phyloP scores from a whole-genome alignment of 768 basidiomycete species.

The Leucosporidium yakuticum region DNA sequence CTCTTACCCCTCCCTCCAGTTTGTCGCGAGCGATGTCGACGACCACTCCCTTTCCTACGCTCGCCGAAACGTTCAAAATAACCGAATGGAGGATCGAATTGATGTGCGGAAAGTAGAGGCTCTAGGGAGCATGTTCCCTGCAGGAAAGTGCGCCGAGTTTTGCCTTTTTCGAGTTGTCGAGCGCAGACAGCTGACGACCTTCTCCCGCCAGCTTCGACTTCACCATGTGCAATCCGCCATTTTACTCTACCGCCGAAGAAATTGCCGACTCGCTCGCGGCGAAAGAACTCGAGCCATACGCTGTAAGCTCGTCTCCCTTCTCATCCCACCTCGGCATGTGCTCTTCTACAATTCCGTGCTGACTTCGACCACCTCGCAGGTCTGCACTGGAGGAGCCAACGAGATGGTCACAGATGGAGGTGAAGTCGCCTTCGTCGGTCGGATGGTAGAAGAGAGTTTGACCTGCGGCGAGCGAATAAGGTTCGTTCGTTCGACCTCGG shows the following conservation, averaged over 20 bases:
- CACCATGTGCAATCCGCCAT: constrained; percentile 94
- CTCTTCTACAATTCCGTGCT: not conserved
- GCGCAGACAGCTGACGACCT: not conserved
- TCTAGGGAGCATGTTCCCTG: constrained; percentile 51
- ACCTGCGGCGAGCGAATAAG: constrained; percentile 52
- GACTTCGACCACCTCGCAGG: constrained; percentile 47
- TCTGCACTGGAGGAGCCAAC: constrained; percentile 74
- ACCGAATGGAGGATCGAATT: constrained; percentile 55
- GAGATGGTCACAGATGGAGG: constrained; percentile 91
- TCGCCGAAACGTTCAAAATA: constrained; percentile 53
- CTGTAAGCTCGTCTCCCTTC: constrained; percentile 50
- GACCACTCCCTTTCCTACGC: constrained; percentile 56
- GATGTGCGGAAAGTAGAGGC: constrained; percentile 43
- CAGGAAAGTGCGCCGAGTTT: constrained; percentile 38
- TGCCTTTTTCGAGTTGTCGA: accelerated
- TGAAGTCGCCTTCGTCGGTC: constrained; percentile 66
- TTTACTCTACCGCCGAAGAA: constrained; percentile 73
- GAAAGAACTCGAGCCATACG: constrained; percentile 64
- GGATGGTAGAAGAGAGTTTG: constrained; percentile 72
- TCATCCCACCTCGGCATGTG: not conserved
- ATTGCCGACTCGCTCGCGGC: constrained; percentile 54
- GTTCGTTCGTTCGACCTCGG: constrained; percentile 46
- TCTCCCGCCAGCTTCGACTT: constrained; percentile 57
- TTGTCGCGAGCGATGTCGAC: constrained; percentile 61
- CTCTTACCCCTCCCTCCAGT: constrained; percentile 25